phyloP scores from a whole-genome alignment of 2,329 filamentous ascomycete species.

The Phyllosticta capitalensis region DNA sequence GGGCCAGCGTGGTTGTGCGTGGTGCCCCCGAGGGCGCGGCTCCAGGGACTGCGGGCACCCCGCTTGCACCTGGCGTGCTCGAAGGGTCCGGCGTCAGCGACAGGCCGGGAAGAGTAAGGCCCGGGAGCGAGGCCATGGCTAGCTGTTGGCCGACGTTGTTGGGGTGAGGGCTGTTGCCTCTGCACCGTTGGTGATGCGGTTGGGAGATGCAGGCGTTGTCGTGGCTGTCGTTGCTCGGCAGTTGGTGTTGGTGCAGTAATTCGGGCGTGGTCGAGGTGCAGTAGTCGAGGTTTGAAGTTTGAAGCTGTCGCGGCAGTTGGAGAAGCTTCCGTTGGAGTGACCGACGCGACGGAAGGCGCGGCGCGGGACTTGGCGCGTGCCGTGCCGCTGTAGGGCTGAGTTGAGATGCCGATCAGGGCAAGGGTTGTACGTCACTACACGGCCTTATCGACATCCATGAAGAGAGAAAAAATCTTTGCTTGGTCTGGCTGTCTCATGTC shows the following conservation, averaged over 20 bases:
- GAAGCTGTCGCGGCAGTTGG: background rate
- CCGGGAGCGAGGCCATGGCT: conserved; percentile 32
- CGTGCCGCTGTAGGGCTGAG: conserved; percentile 7
- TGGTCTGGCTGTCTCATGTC: background rate
- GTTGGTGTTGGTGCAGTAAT: conserved; percentile 1
- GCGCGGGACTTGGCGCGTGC: conserved; percentile 5
- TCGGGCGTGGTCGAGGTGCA: background rate
- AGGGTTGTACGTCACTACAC: background rate
- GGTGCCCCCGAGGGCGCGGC: conserved; percentile 16
- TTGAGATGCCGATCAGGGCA: background rate
- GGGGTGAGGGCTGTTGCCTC: background rate
- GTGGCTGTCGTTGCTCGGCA: background rate
- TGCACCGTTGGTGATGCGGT: background rate
- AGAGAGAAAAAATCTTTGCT: background rate
- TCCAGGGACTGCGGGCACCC: conserved; percentile 17
- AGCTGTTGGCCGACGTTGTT: background rate
- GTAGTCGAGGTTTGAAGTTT: background rate
- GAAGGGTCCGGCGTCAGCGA: conserved; percentile 11
- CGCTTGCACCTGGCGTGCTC: background rate
- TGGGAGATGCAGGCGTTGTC: background rate
- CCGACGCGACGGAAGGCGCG: conserved; percentile 5
- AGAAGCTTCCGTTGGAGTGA: background rate
- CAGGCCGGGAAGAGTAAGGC: conserved; percentile 35
- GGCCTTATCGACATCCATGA: background rate
- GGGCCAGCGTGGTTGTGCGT: conserved; percentile 32